Percentiles rank a stretch among this genome's conserved stretches.
Conservation (phyloP, 352 stramenopile species). For the Phytophthora vignae region DNA sequence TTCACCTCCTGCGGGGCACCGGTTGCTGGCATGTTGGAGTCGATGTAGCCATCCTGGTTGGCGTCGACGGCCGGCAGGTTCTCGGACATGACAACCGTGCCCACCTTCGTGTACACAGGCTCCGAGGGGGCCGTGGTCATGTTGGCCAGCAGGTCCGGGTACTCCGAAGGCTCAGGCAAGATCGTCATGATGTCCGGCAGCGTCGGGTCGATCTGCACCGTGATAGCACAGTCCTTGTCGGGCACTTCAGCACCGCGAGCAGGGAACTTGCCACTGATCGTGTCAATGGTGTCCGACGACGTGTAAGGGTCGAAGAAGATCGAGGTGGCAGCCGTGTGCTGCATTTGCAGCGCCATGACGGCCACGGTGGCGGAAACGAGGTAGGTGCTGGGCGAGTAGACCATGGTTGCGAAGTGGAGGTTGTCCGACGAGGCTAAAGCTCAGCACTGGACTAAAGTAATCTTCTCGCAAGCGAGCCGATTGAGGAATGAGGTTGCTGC, state of each 20-base stretch:
- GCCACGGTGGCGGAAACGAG: slow-evolving; percentile 7
- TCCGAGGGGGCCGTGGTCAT: slow-evolving; percentile 13
- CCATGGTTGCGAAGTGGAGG: slow-evolving; percentile 1
- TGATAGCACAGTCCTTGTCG: slow-evolving; percentile 8
- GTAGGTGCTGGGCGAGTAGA: slow-evolving; percentile 3
- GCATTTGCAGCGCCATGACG: slow-evolving; percentile 8
- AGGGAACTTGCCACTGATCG: slow-evolving; percentile 2
- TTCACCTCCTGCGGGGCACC: neutral
- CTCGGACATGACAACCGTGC: slow-evolving; percentile 29
- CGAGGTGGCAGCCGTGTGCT: slow-evolving; percentile 1
- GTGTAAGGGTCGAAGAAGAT: slow-evolving; percentile 6
- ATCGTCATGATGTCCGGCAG: slow-evolving; percentile 12
- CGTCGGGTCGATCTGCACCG: slow-evolving; percentile 4
- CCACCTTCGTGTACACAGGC: slow-evolving; percentile 35
- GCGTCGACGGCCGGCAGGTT: slow-evolving; percentile 10
- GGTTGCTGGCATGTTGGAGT: slow-evolving; percentile 10
- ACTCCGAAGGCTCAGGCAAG: slow-evolving; percentile 6
- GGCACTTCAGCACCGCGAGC: neutral
- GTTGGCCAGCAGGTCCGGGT: slow-evolving; percentile 27
- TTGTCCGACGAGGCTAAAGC: neutral
- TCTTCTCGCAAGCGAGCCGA: slow-evolving; percentile 1
- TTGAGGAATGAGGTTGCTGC: neutral
- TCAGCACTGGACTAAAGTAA: neutral
- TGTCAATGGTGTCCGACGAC: neutral
- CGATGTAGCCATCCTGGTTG: slow-evolving; percentile 29